Base-by-base conservation (phyloP, 202 grass and related monocot species). In the Setaria viridis region DNA sequence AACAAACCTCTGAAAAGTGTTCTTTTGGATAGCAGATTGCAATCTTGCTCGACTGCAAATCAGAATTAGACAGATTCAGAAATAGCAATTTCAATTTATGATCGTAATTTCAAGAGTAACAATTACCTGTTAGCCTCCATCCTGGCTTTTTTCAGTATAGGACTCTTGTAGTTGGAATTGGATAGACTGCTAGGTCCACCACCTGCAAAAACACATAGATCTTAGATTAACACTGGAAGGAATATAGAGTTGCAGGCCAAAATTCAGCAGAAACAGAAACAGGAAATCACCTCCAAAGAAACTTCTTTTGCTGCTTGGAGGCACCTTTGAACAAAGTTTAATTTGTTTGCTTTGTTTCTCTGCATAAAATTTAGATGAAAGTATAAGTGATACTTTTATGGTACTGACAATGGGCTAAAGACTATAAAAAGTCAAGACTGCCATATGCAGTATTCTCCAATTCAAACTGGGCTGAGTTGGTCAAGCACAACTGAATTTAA, bases 61-160 rank as follows among this genome's bases (percentile, higher is more conserved):
- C 55, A 85, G 13, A 75, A 80, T 57, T 57, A 87, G 54, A 76
- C 5, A 34, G 3, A 51, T 51, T 84, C 63, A 84, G 64, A 76
- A 56, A 46, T 2, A 72, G 47, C 12, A 25, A 72, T 33, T 71
- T 70, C 76, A 46, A 71, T 78, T 77, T 46, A 65, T 1, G 25
- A 64, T 19, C 25, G 32, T 76, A 78, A 56, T 66, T 58, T 34
- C 34, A 66, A 17, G 20, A 77, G 77, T 33, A 37, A 49, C 47
- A 76, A 43, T 70, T 77, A 91, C 89, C 85, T 87, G 70, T 87
- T 45, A 87, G 67, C 81, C 85, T 99, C 88, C 29, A 93, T 85
- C 89, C 89, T 99, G 78, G 96, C 93, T 83, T 99, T 99, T 66
- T 99, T 95, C 80, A 99, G 76, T 15, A 99, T 82, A 76, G 89